Conservation (phyloP, 2,329 filamentous ascomycete species). For the Colletotrichum lindemuthianum region DNA sequence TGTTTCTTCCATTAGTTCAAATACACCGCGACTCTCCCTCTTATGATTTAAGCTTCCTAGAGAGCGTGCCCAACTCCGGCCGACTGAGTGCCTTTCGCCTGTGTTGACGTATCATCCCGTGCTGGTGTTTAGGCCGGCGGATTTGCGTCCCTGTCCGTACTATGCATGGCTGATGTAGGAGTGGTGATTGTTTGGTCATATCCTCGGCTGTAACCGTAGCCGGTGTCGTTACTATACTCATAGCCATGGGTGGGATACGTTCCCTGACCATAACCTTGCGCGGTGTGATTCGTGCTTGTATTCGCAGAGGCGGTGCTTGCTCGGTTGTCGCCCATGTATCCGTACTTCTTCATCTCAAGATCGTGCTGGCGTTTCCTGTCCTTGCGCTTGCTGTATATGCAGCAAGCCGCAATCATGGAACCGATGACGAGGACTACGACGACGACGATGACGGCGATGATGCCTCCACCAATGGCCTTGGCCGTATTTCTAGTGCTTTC, state of each 20-base stretch:
- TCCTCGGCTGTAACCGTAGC: not conserved
- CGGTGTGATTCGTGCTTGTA: not conserved
- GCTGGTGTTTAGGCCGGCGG: not conserved
- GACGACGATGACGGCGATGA: constrained; percentile 14
- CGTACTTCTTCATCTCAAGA: constrained; percentile 16
- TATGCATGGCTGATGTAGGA: too few species aligned
- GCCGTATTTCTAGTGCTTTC: not conserved
- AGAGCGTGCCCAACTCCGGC: too few species aligned
- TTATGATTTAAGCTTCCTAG: too few species aligned
- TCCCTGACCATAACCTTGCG: not conserved
- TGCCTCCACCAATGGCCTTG: constrained; percentile 10
- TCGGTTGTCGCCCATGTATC: constrained; percentile 17
- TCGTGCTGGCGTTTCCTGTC: constrained; percentile 4
- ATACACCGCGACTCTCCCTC: too few species aligned
- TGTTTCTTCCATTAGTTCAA: fast-evolving
- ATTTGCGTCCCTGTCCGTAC: not conserved
- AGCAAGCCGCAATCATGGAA: constrained; percentile 3
- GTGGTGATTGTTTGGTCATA: not conserved
- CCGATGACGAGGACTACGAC: constrained; percentile 8
- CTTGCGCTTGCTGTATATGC: constrained; percentile 7
- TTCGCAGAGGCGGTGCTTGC: not conserved
- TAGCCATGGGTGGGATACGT: not conserved
- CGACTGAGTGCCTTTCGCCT: too few species aligned
- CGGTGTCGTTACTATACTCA: constrained; percentile 4
- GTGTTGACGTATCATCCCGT: too few species aligned